These are phyloP conservation scores for Umbelopsis sp. DNA, from an alignment of 371 early-diverging fungal genomes.

Conservation along the genomic window DNA sequence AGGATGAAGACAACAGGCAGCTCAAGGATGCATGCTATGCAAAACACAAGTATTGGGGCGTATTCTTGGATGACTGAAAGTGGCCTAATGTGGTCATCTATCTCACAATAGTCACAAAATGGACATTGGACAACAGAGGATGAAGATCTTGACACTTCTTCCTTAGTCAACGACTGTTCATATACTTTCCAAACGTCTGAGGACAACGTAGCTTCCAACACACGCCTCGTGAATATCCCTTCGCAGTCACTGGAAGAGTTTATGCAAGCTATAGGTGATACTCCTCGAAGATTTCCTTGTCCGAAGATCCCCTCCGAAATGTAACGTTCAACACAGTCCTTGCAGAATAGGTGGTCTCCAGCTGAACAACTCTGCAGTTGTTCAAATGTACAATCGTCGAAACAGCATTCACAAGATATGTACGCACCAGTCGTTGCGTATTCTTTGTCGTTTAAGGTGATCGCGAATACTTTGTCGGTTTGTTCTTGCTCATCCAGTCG, in stretches of 20 bases:
- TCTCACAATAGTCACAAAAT: slow-evolving; percentile 55
- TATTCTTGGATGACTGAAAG: slow-evolving; percentile 21
- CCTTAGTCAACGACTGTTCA: slow-evolving; percentile 44
- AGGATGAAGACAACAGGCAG: background rate
- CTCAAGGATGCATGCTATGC: background rate
- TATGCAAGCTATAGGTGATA: slow-evolving; percentile 43
- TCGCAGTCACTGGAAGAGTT: slow-evolving; percentile 42
- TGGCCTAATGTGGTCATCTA: slow-evolving; percentile 42
- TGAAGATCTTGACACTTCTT: slow-evolving; percentile 26
- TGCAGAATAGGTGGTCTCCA: slow-evolving; percentile 59
- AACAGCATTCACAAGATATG: slow-evolving; percentile 64
- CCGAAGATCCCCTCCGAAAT: slow-evolving; percentile 62
- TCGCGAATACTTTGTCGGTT: slow-evolving; percentile 38
- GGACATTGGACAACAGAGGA: slow-evolving; percentile 51
- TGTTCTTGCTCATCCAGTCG: slow-evolving; percentile 25
- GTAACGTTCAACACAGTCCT: slow-evolving; percentile 45
- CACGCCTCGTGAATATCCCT: slow-evolving; percentile 33
- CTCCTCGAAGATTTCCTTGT: slow-evolving; percentile 56
- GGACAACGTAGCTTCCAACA: slow-evolving; percentile 34
- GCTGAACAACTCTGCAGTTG: slow-evolving; percentile 52
- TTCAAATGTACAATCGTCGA: slow-evolving; percentile 57
- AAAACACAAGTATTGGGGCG: background rate
- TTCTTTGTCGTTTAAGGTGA: slow-evolving; percentile 42
- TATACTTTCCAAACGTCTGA: slow-evolving; percentile 45
- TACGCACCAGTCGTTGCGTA: slow-evolving; percentile 40